Base-by-base conservation (phyloP, 768 basidiomycete species). In the Daedalea quercina region DNA sequence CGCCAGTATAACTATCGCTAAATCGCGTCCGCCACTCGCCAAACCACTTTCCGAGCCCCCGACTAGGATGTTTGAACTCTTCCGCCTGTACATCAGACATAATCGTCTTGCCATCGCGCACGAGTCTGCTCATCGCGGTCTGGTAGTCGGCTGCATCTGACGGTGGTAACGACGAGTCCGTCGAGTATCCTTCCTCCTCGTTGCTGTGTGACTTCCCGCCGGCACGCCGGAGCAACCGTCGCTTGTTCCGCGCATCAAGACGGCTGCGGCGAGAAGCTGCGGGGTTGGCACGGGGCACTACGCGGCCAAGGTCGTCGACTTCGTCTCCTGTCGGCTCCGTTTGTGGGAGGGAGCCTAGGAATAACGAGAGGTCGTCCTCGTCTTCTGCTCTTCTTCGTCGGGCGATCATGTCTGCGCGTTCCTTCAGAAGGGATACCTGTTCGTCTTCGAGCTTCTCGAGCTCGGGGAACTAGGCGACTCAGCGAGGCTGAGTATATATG, bases 101-200 rank as follows among this genome's bases (percentile, higher is more conserved):
- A 4, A 96, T 70, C 19, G 76, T 76, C 53, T 76, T 72, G 8
- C 74, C 78, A 23, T 81, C 74, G 12, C 66, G 63, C 13, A 69
- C 57, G 9, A 95, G 73, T 15, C 76, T 75, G 22, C 72, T 63
- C 35, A 85, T 69, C 1, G 94, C 91, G 1, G 70, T 69, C 17
- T 67, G 63, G 69, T 90, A 95, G 47, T 93, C 89, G 6, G 75
- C 71, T 11, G 78, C 74, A 60, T 94, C 91, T 2, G 79, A 72
- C 13, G 79, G 75, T 1, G 78, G 71, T 3, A 95, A 71, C 2
- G 82, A 81, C 0, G 85, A 80, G 63, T 95, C 94, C 0, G 94
- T 95, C 15, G 91, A 94, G 59, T 82, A 92, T 0, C 92, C 94
- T 66, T 93, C 90, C 58, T 93, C 86, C 26, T 59, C 57, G 11